Percentiles rank a stretch among this genome's conserved stretches.
Evolutionary conservation across 192 early-diverging fungal species (phyloP).

Genomic region (Entomortierella beljakovae): DNA sequence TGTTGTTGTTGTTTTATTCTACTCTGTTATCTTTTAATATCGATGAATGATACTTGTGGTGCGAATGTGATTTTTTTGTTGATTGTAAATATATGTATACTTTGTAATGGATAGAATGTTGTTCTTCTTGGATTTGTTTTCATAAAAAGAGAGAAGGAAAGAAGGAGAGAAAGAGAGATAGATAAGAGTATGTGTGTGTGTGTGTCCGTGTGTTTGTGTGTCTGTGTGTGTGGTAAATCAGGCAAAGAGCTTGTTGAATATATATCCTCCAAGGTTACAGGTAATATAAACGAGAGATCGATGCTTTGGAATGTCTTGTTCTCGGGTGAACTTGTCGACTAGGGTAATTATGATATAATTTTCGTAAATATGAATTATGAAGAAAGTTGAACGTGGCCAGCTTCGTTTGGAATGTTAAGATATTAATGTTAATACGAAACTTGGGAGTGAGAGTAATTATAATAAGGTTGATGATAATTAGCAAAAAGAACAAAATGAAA

Average conservation of each 20-base stretch:
- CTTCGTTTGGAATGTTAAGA: conserved; percentile 9
- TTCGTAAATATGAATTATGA: neutral
- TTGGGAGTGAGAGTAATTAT: conserved; percentile 7
- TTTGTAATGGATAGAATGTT: no score
- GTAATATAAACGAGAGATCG: neutral
- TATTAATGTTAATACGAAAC: neutral
- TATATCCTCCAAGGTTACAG: neutral
- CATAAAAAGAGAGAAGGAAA: no score
- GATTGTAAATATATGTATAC: no score
- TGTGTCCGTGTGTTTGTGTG: no score
- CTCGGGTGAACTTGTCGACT: neutral
- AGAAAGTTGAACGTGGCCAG: neutral
- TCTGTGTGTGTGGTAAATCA: no score
- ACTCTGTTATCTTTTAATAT: no score
- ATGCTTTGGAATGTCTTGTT: neutral
- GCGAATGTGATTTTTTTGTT: no score
- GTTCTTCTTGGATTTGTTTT: no score
- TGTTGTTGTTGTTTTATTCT: conserved; percentile 9
- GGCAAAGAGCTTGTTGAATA: no score
- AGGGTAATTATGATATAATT: neutral
- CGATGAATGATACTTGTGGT: no score
- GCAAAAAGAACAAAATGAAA: neutral
- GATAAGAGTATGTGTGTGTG: no score
- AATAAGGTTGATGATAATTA: neutral
- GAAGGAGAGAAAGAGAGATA: no score